Base-by-base conservation (phyloP, 2,329 filamentous ascomycete genomes). In the Pseudopyrenochaeta lycopersici region DNA sequence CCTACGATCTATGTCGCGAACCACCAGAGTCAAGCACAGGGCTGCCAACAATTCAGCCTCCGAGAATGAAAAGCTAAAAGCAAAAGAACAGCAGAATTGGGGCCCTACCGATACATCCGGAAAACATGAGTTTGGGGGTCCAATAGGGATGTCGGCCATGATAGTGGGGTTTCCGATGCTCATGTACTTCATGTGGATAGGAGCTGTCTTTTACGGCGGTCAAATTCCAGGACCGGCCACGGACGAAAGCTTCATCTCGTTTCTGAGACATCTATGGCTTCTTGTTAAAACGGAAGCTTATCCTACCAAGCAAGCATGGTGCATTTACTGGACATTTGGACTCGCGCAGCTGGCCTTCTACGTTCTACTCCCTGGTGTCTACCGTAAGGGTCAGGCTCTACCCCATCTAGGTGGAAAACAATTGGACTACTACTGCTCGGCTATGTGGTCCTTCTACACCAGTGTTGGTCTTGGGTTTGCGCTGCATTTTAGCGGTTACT, bases 101-200 rank as follows among this genome's bases (percentile, higher is more conserved):
- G n/a, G n/a, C n/a, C n/a, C n/a, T n/a, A n/a, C n/a, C n/a, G n/a
- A n/a, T 58, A 61, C 70, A 49, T 81, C 80, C 48, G 82, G 82
- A 40, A 77, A 85, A 59, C 83, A 83, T 61, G 96, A 99, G 74
- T 99, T 98, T 72, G 94, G 94, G 60, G 95, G 95, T 54, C 88
- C 91, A 2, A 73, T 84, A 14, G 94, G 95, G 49, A 89, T 93
- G 36, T 78, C 84, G 12, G 81, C 85, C 63, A 92, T 97, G 86
- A 98, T 98, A 91, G 84, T 92, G 58, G 87, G 90, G 39, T 99
- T 98, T 78, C 95, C 95, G n/a, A 58, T 88, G 32, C 84, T 99
- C 67, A 98, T 98, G 94, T 97, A 91, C 85, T 98, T 97, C 80
- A 97, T 99, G 93, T 98, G 93, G 93, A 88, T 96, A 76, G 95